phyloP scores from a whole-genome alignment of 148 eudicot species.

The Drosera capensis region DNA sequence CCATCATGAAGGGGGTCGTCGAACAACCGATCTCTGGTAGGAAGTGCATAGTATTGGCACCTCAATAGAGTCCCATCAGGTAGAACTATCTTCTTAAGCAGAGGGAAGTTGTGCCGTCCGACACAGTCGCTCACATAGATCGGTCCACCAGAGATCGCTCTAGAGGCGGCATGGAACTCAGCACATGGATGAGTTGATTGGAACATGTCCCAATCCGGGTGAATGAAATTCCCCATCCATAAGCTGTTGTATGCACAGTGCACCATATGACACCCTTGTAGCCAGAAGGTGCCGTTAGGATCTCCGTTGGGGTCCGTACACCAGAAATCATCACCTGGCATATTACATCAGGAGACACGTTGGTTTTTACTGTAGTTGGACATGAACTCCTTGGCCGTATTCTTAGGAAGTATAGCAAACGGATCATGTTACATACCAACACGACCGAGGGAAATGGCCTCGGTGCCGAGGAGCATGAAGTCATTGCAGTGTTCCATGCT shows the following conservation, averaged over 20 bases:
- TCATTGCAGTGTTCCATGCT: constrained; percentile 98
- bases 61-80: constrained; percentile 72
- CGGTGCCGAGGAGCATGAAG: constrained; percentile 88
- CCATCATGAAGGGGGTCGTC: constrained; percentile 81
- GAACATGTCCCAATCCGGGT: constrained; percentile 98
- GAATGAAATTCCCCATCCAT: constrained; percentile 94
- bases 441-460: constrained; percentile 76
- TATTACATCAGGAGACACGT: no score
- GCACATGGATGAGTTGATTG: constrained; percentile 91
- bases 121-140: constrained; percentile 74
- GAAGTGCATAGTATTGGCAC: constrained; percentile 63
- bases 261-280: constrained; percentile 97
- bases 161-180: constrained; percentile 88
- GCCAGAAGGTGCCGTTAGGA: constrained; percentile 82
- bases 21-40: constrained; percentile 71
- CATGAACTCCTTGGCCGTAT: background rate
- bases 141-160: constrained; percentile 88
- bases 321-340: constrained; percentile 88
- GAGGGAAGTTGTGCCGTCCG: constrained; percentile 55
- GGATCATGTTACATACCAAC: constrained; percentile 42
- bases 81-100: constrained; percentile 58
- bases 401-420: background rate
- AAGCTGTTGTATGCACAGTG: constrained; percentile 90
- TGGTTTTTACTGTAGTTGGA: background rate
- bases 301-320: constrained; percentile 86